A percentile compares a stretch with the other conserved stretches of the same genome.
Evolutionary conservation across 148 eudicot species (phyloP).

Genomic region (Vaccinium myrtillus): DNA sequence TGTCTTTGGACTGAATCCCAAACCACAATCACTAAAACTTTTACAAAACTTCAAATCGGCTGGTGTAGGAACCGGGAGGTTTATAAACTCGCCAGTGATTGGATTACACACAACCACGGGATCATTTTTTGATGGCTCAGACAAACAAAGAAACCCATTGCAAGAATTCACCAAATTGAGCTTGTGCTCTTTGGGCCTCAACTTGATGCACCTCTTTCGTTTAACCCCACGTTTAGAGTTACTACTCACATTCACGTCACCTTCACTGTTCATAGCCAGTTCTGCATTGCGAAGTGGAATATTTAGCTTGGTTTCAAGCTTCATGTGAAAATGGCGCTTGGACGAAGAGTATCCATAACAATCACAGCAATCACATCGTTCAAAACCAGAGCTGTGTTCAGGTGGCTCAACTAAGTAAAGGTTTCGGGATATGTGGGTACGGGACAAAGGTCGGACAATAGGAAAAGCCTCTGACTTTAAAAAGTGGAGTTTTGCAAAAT

Average conservation of each 20-base stretch:
- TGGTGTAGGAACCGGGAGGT: conserved; percentile 2
- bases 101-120: conserved; percentile 12
- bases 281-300: conserved; percentile 16
- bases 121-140: background rate
- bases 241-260: background rate
- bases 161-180: conserved; percentile 16
- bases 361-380: background rate
- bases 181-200: conserved; percentile 3
- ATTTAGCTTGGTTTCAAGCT: conserved; percentile 10
- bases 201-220: conserved; percentile 8
- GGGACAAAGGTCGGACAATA: background rate
- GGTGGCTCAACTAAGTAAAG: conserved; percentile 15
- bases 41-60: background rate
- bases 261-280: background rate
- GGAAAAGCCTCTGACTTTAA: background rate
- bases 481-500: conserved; percentile 16
- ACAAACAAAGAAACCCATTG: conserved; percentile 20
- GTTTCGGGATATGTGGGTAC: background rate
- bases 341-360: background rate
- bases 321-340: background rate
- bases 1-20: conserved; percentile 3
- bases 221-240: background rate
- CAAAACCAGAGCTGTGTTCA: background rate
- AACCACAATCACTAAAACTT: background rate
- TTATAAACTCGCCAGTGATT: conserved; percentile 10